phyloP scores from a whole-genome alignment of 2,329 filamentous ascomycete genomes.

The Kalaharituber pfeilii region DNA sequence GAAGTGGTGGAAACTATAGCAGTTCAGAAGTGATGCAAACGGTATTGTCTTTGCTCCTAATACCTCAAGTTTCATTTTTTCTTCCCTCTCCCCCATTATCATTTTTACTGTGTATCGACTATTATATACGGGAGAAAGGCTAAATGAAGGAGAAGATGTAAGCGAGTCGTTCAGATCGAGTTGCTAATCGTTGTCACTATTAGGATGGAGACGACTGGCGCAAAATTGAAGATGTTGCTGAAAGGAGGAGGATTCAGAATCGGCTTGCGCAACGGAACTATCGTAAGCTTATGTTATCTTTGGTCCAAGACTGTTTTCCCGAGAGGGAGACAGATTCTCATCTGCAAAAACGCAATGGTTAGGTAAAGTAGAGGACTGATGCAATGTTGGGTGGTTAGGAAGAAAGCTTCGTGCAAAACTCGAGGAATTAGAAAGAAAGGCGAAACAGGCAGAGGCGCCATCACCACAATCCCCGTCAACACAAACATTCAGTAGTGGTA shows the following conservation, averaged over 20 bases:
- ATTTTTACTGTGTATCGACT: background rate
- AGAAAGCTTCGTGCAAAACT: constrained; percentile 11
- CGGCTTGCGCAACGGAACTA: constrained; percentile 96
- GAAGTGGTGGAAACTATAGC: background rate
- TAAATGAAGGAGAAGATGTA: too few relatives aligned
- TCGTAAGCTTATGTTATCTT: constrained; percentile 40
- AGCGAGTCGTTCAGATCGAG: too few relatives aligned
- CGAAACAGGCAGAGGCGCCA: constrained; percentile 12
- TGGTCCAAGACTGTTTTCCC: background rate
- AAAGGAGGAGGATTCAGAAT: constrained; percentile 88
- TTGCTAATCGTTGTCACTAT: too few relatives aligned
- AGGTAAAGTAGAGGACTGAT: background rate
- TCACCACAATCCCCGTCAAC: too few relatives aligned
- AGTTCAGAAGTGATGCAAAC: background rate
- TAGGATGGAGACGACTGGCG: constrained; percentile 80
- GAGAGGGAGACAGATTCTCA: background rate
- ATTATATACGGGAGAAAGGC: too few relatives aligned
- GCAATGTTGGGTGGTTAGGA: background rate
- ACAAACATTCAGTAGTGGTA: too few relatives aligned
- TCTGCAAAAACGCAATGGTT: constrained; percentile 6
- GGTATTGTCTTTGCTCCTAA: background rate
- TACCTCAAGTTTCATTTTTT: background rate
- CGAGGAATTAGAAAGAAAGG: constrained; percentile 17
- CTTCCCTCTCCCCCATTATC: background rate
- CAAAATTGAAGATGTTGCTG: constrained; percentile 92